Evolutionary conservation across 116 monocot genomes (phyloP).

Genomic region (Iris pallida): DNA sequence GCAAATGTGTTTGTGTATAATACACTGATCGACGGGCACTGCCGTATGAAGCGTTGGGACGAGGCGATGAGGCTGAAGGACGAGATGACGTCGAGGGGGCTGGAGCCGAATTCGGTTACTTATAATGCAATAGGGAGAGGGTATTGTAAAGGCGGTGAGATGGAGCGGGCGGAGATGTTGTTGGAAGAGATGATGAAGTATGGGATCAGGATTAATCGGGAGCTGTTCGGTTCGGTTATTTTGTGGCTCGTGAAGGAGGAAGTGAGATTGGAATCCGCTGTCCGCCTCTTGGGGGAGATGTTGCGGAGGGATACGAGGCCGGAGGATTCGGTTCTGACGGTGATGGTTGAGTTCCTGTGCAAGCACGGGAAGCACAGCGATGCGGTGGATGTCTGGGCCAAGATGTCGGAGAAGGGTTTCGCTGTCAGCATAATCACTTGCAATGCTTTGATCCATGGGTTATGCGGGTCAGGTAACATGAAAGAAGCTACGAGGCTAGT

Average conservation of each 20-base stretch:
- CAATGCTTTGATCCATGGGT: conserved; percentile 74
- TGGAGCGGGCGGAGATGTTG: conserved; percentile 57
- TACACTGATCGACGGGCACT: conserved; percentile 67
- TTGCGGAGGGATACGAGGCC: conserved; percentile 49
- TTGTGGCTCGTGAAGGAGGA: conserved; percentile 38
- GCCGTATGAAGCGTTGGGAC: conserved; percentile 30
- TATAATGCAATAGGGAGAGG: conserved; percentile 64
- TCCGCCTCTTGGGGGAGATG: conserved; percentile 59
- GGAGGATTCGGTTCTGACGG: conserved; percentile 54
- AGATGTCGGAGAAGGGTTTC: conserved; percentile 54
- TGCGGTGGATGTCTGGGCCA: conserved; percentile 55
- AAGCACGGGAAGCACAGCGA: conserved; percentile 43
- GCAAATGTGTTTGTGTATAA: conserved; percentile 75
- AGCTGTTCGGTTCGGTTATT: conserved; percentile 53
- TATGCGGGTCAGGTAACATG: conserved; percentile 46
- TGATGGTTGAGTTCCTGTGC: conserved; percentile 45
- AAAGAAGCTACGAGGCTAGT: conserved; percentile 49
- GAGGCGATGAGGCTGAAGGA: conserved; percentile 50
- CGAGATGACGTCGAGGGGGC: conserved; percentile 56
- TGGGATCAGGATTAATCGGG: conserved; percentile 38
- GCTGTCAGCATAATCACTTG: conserved; percentile 40
- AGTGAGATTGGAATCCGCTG: conserved; percentile 42
- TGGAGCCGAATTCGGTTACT: conserved; percentile 55
- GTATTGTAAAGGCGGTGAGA: conserved; percentile 48
- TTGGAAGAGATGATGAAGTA: conserved; percentile 67